phyloP scores from a whole-genome alignment of 306 rosid species.

The Myrica gale region DNA sequence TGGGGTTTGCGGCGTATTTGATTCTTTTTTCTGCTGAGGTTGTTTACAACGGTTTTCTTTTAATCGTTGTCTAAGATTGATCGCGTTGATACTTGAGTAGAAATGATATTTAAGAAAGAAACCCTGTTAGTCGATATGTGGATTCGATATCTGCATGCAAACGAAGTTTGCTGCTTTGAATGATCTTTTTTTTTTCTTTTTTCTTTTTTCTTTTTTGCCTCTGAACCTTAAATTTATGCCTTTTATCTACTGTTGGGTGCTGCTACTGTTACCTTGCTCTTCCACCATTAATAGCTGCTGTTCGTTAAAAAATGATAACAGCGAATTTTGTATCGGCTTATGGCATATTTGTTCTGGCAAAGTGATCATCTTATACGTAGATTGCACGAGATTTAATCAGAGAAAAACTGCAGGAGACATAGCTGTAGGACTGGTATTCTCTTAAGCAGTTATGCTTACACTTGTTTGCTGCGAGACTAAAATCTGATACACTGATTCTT shows the following conservation, averaged over 20 bases:
- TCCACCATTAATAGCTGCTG: constrained; percentile 1
- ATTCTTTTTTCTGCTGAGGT: not conserved
- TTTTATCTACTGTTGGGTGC: not conserved
- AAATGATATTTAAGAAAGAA: not conserved
- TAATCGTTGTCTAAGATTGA: constrained; percentile 4
- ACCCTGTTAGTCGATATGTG: not conserved
- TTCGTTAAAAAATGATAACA: not conserved
- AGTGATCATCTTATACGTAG: constrained; percentile 4
- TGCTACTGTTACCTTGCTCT: not conserved
- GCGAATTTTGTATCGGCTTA: not conserved
- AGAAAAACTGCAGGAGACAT: not conserved
- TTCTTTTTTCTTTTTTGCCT: not conserved
- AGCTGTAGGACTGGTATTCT: not conserved
- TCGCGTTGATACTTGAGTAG: constrained; percentile 7
- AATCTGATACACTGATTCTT: not conserved
- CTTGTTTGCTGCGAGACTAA: not conserved
- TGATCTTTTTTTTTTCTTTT: no score
- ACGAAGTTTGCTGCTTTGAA: not conserved
- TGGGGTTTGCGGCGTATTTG: not conserved
- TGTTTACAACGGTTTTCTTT: not conserved
- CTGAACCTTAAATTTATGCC: constrained; percentile 1
- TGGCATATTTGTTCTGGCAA: not conserved
- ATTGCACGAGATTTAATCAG: constrained; percentile 14
- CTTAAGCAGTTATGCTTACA: not conserved
- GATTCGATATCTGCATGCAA: not conserved